Percentiles rank a stretch among this genome's conserved stretches.
Evolutionary conservation across 169 alveolate genomes (phyloP).

Genomic region (Eimeria sp.): DNA sequence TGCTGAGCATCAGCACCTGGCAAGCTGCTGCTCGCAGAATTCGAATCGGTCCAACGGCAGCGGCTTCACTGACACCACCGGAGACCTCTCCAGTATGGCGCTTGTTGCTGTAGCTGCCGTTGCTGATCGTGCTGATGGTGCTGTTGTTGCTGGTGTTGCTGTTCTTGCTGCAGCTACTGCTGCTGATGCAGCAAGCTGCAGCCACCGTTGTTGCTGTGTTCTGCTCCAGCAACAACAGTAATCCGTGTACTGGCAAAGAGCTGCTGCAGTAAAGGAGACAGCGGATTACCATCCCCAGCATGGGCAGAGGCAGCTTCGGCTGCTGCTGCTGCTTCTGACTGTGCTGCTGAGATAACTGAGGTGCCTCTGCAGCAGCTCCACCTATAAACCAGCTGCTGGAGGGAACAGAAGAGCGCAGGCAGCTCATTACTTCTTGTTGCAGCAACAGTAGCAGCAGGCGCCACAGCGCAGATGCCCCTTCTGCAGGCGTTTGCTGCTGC

Average conservation of each 20-base stretch:
- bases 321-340: constrained; percentile 40
- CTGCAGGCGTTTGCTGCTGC: constrained; percentile 53
- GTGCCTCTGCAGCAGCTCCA: constrained; percentile 40
- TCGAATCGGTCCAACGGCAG: constrained; percentile 35
- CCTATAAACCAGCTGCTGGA: background rate
- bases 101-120: background rate
- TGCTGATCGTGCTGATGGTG: background rate
- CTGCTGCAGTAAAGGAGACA: constrained; percentile 62
- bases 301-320: constrained; percentile 27
- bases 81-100: background rate
- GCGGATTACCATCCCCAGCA: constrained; percentile 10
- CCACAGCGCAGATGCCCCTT: constrained; percentile 43
- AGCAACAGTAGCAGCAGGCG: constrained; percentile 38
- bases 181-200: constrained; percentile 56
- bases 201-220: constrained; percentile 58
- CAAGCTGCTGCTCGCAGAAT: constrained; percentile 52
- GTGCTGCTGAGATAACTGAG: background rate
- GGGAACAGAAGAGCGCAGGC: background rate
- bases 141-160: constrained; percentile 2
- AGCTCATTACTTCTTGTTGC: constrained; percentile 38
- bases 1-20: constrained; percentile 54
- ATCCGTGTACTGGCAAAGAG: constrained; percentile 9
- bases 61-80: constrained; percentile 3
- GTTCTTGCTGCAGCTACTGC: constrained; percentile 5
- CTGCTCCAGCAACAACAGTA: constrained; percentile 33